Percentiles rank a stretch among this genome's conserved stretches.
Conservation (phyloP, 192 early-diverging fungal species). For the Backusella sp. region DNA sequence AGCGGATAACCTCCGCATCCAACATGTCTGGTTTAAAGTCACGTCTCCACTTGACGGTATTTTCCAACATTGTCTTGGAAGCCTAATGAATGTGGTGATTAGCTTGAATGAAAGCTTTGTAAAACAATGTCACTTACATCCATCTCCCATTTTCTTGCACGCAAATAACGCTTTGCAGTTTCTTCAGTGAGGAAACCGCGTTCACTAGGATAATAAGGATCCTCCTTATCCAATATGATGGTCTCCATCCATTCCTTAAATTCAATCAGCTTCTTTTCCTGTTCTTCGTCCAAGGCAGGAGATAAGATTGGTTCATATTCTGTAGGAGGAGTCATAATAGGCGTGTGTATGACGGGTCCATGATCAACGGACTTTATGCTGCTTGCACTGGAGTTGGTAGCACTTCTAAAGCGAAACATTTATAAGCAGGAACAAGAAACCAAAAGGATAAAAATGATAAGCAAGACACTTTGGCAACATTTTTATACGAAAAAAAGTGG, state of each 20-base stretch:
- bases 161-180: conserved; percentile 28
- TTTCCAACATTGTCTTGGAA: conserved; percentile 18
- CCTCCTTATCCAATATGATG: conserved; percentile 7
- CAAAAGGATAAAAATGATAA: not conserved
- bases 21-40: conserved; percentile 20
- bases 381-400: not conserved
- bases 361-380: not conserved
- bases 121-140: conserved; percentile 6
- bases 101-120: not conserved
- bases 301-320: conserved; percentile 8
- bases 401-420: conserved; percentile 5
- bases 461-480: not conserved
- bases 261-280: conserved; percentile 14
- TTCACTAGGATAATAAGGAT: conserved; percentile 27
- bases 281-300: conserved; percentile 14
- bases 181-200: conserved; percentile 23
- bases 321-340: conserved; percentile 11
- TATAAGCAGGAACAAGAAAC: not conserved
- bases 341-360: conserved; percentile 12
- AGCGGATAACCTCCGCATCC: not conserved
- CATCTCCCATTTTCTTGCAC: conserved; percentile 29
- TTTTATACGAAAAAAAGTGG: not conserved
- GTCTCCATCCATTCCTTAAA: conserved; percentile 20
- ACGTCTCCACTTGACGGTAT: conserved; percentile 25
- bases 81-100: conserved; percentile 2